phyloP scores from a whole-genome alignment of 805 yeast species.

The Torulaspora indica region DNA sequence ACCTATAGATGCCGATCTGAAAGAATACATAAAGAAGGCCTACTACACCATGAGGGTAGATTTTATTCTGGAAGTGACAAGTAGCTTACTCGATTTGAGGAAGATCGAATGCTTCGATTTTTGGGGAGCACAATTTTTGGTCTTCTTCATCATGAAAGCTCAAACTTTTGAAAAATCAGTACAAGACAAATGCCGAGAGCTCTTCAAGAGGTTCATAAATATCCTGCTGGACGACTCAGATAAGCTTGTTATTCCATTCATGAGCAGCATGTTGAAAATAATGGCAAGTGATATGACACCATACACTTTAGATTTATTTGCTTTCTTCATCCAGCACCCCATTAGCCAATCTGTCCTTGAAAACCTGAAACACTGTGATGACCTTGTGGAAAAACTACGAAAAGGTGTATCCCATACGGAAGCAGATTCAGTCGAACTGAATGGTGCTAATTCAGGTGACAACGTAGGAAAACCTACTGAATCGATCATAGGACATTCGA shows the following conservation, averaged over 20 bases:
- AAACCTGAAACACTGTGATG: background rate
- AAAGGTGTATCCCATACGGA: too few species aligned
- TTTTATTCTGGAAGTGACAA: slow-evolving; percentile 7
- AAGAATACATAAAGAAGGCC: slow-evolving; percentile 7
- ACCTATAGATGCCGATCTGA: slow-evolving; percentile 8
- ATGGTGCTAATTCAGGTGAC: background rate
- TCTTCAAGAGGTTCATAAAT: slow-evolving; percentile 1
- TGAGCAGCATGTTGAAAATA: background rate
- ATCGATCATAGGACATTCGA: background rate
- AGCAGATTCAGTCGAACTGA: too few species aligned
- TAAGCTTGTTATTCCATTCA: slow-evolving; percentile 3
- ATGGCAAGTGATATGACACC: background rate
- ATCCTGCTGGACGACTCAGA: slow-evolving; percentile 4
- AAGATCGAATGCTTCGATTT: slow-evolving; percentile 12
- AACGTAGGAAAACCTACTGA: background rate
- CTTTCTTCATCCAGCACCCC: background rate
- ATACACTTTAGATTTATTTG: background rate
- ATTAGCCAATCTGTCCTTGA: background rate
- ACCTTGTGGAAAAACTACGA: background rate
- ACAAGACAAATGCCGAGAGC: background rate
- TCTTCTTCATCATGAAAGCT: slow-evolving; percentile 11
- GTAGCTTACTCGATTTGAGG: slow-evolving; percentile 2
- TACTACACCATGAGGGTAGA: background rate
- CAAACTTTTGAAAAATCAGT: background rate
- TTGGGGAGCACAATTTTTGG: slow-evolving; percentile 11